Evolutionary conservation across 257 asterid genomes (phyloP), one percentile per base, ranked within the genome.

Genomic region (Vinca minor): DNA sequence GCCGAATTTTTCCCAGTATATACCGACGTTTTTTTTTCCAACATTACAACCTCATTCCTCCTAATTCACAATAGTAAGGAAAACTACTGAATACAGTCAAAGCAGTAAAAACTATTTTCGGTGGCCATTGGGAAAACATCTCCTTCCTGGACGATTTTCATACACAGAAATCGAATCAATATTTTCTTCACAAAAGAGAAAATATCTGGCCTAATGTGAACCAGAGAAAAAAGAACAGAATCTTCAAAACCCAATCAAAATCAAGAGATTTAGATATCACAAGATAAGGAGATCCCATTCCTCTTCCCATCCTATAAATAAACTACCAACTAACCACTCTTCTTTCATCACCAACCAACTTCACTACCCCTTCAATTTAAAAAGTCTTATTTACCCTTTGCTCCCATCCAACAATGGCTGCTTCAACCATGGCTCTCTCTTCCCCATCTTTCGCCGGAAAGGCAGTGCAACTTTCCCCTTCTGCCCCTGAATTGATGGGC

Each of bases 391-490:
- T 18, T 48, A 2, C 1, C 2, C 13, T 10, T 50, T 3, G 50
- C 1, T 8, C 29, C 34, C 18, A 2, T 25, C 44, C 23, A 42
- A 35, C 77, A 61, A 79, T 79, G 84, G 83, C 88, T 4, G 62
- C 88, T 61, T 75, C 85, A 1, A 59, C 82, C 61, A 77, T 83
- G 88, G 78, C 85, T 60, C 85, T 83, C 36, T 83, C 83, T 4
- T 83, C 88, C 15, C 82, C 85, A 17, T 77, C 85, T 6, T 75
- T 82, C 26, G 83, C 80, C 72, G 83, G 85, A 29, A 62, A 76
- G 67, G 81, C 85, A 2, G 68, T 77, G 21, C 69, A 78, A 50
- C 76, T 74, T 62, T 70, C 75, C 0, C 75, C 79, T 4, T 28
- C 80, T 1, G 49, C 75, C 63, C 29, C 87, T 1, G 75, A 73